A percentile compares a stretch with the other conserved stretches of the same genome.
Evolutionary conservation across 495 filamentous ascomycete species (phyloP).

Genomic region (Tuber borchii): DNA sequence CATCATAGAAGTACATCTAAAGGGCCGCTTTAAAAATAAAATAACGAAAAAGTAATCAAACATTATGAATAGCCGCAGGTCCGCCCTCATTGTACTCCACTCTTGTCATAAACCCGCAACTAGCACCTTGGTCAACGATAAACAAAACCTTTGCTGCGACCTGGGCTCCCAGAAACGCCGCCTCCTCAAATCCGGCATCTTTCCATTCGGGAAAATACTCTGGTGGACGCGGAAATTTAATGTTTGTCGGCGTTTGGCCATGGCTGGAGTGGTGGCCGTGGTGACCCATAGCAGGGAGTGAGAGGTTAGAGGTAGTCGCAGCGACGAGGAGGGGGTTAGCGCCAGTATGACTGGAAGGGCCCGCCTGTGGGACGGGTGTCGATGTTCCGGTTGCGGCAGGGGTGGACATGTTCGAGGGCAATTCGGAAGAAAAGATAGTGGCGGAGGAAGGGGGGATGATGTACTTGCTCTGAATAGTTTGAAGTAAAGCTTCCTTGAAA

Average conservation of each 20-base stretch:
- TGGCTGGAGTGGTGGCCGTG: constrained; percentile 65
- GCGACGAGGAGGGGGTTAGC: constrained; percentile 91
- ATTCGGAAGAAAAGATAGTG: constrained; percentile 93
- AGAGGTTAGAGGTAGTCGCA: constrained; percentile 68
- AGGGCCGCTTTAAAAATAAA: constrained; percentile 25
- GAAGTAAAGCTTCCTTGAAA: constrained; percentile 79
- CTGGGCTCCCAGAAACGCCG: constrained; percentile 43
- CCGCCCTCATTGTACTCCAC: constrained; percentile 74
- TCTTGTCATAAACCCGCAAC: constrained; percentile 66
- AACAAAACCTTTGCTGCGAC: constrained; percentile 48
- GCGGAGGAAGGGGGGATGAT: constrained; percentile 81
- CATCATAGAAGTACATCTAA: constrained; percentile 5
- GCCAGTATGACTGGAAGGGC: constrained; percentile 46
- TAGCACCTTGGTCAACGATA: constrained; percentile 61
- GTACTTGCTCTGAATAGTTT: constrained; percentile 71
- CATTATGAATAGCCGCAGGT: constrained; percentile 58
- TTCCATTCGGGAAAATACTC: constrained; percentile 94
- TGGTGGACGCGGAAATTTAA: constrained; percentile 70
- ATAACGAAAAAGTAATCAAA: constrained; percentile 15
- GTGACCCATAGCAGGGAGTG: constrained; percentile 47
- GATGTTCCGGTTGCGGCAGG: constrained; percentile 85
- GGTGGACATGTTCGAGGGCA: constrained; percentile 87
- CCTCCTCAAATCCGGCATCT: constrained; percentile 57
- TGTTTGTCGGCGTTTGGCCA: constrained; percentile 79
- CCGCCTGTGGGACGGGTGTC: constrained; percentile 54